These are phyloP conservation scores for Candida dajiaensis DNA, from an alignment of 805 yeast species.

Conservation along the genomic window DNA sequence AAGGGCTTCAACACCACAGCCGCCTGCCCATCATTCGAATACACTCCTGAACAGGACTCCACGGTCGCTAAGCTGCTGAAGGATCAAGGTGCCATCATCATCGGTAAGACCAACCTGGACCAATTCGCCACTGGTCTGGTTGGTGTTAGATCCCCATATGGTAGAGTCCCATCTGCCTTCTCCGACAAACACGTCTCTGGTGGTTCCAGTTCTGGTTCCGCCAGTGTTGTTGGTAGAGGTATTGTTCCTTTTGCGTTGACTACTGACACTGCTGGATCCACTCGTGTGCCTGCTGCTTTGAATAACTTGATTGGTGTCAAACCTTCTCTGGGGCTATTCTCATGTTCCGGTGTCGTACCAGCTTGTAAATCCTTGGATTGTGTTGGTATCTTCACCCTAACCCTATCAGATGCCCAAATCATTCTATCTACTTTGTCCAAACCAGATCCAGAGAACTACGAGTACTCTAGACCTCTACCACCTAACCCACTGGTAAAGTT, in stretches of 20 bases:
- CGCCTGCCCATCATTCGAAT: constrained; percentile 85
- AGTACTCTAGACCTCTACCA: constrained; percentile 76
- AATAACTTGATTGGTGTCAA: constrained; percentile 90
- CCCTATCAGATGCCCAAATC: constrained; percentile 76
- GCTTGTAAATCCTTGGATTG: constrained; percentile 95
- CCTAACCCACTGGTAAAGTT: constrained; percentile 55
- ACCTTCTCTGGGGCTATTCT: constrained; percentile 85
- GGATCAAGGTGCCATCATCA: constrained; percentile 85
- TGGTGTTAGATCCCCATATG: constrained; percentile 94
- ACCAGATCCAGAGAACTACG: constrained; percentile 63
- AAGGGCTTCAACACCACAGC: constrained; percentile 83
- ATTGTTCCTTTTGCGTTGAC: constrained; percentile 85
- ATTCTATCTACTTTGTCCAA: constrained; percentile 66
- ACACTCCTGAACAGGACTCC: constrained; percentile 66
- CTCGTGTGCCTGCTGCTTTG: constrained; percentile 94
- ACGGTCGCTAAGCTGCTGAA: constrained; percentile 68
- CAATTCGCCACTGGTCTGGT: constrained; percentile 98
- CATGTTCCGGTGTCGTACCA: constrained; percentile 91
- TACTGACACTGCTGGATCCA: constrained; percentile 98
- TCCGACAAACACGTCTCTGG: constrained; percentile 78
- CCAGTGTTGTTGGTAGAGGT: constrained; percentile 85
- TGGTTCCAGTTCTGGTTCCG: constrained; percentile 96
- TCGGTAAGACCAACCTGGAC: constrained; percentile 93
- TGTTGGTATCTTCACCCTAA: constrained; percentile 78
- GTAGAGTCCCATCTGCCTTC: constrained; percentile 79